Evolutionary conservation across 805 yeast species (phyloP), one percentile per base, ranked within the genome.

Genomic region (Candida corydali): DNA sequence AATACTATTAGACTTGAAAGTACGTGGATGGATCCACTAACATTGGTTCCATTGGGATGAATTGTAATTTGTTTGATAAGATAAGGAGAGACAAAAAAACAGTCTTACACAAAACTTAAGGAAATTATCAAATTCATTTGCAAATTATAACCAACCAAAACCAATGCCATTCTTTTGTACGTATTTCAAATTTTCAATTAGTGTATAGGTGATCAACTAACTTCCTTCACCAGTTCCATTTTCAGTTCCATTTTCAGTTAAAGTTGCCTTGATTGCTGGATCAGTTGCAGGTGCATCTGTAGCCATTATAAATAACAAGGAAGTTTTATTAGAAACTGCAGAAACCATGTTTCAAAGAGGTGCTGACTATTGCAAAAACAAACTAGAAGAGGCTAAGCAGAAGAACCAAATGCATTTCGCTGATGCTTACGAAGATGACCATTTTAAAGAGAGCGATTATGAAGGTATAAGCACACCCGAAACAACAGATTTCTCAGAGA

Each of bases 241-340:
- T n/a, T n/a, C 26, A 59, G 68, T 60, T 25, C 66, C 68, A 6
- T 36, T 57, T 12, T 56, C 67, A 2, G 43, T 61, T 2, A 63
- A 63, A 40, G 38, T 50, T 6, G 67, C 67, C 2, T 22, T 61
- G 7, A 51, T 61, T 15, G 44, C 53, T 3, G 69, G 68, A 7
- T 60, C 65, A 5, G 35, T 61, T 1, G 40, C 54, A 4, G 68
- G 68, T 3, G 66, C 64, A n/a, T 42, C 62, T 8, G 41, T 61
- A 10, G 67, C 68, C 4, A 11, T 58, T 1, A 32, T 56, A 24
- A 49, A 44, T 36, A 59, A 62, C 36, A 51, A 45, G 42, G 66
- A 61, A 29, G 43, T 40, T 27, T 26, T 62, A 5, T 44, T 55
- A 26, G 64, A 60, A 40, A 41, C 49, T 4, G 55, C 64, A 3